Conservation (phyloP, 2,329 filamentous ascomycete genomes). For the Colletotrichum sidae region DNA sequence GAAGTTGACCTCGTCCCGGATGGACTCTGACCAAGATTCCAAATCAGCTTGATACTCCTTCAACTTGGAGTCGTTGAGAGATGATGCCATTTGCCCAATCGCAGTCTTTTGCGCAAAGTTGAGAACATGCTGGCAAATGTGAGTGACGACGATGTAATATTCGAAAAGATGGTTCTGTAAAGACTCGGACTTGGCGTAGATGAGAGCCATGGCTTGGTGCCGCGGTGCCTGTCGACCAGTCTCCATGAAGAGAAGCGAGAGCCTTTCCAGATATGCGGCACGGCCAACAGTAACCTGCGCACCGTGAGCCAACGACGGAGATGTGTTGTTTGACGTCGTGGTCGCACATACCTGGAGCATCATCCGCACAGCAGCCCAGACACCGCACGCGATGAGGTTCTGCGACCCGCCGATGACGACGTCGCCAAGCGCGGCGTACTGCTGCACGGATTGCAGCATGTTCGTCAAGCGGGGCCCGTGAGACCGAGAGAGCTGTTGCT, state of each 20-base stretch:
- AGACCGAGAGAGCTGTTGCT: constrained; percentile 43
- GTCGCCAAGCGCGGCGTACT: constrained; percentile 55
- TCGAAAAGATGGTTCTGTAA: constrained; percentile 51
- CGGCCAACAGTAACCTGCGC: constrained; percentile 45
- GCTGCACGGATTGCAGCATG: constrained; percentile 53
- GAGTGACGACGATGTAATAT: constrained; percentile 55
- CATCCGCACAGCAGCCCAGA: constrained; percentile 57
- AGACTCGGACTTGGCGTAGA: constrained; percentile 52
- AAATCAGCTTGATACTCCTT: constrained; percentile 47
- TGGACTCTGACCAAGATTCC: constrained; percentile 47
- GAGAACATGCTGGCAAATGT: constrained; percentile 50
- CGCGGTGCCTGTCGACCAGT: constrained; percentile 53
- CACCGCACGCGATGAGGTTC: constrained; percentile 56
- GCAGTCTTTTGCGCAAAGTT: constrained; percentile 47
- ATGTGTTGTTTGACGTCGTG: background rate
- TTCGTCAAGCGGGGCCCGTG: constrained; percentile 55
- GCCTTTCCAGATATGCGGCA: constrained; percentile 50
- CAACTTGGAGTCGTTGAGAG: constrained; percentile 46
- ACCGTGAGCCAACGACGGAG: background rate
- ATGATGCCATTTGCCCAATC: constrained; percentile 45
- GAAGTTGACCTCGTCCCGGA: constrained; percentile 46
- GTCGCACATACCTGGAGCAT: constrained; percentile 48
- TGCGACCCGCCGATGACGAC: constrained; percentile 54
- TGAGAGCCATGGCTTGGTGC: constrained; percentile 50
- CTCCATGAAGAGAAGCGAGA: constrained; percentile 55